Evolutionary conservation across 1,284 basidiomycete species (phyloP), one percentile per base, ranked within the genome.

Genomic region (Microbotryum silenes-acaulis): DNA sequence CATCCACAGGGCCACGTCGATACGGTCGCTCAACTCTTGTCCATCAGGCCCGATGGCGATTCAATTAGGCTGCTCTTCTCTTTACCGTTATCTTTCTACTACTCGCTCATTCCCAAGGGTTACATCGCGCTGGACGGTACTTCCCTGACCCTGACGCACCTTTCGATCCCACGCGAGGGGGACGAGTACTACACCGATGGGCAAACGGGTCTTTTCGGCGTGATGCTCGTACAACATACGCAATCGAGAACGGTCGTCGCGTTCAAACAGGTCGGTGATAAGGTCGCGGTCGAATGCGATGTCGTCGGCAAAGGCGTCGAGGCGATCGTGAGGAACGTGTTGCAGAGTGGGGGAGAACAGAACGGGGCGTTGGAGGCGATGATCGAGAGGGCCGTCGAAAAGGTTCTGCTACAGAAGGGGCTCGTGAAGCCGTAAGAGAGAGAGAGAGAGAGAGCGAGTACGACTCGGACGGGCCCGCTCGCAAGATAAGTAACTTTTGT

Each of bases 191-290:
- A 57, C 50, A 58, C 58, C 16, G 47, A 48, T 4, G 56, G 54
- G 16, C 48, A 31, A 14, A 37, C 4, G 68, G 83, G n/a, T 42
- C 82, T 79, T 55, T 96, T 98, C 74, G 85, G 86, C 45, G 83
- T 99, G 65, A 97, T 97, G 89, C 82, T 98, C 64, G 96, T 98
- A 76, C 85, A 85, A 64, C 93, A 98, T 76, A 96, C 91, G 37
- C 91, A 96, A 73, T 79, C 85, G 70, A 90, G 87, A 77, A 88
- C 97, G 65, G 89, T 91, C 8, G 79, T 99, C 54, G 82, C 83
- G 33, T 79, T 77, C 59, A 97, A 98, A 77, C 73, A 75, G 12
- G 74, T 87, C 0, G 92, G 91, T 0, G 82, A 85, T 48, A 86
- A 81, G 67, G 92, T 97, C 64, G 98, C 98, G 74, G 84, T 97